Evolutionary conservation across 805 yeast genomes (phyloP).

Genomic region (Candida wancherniae): DNA sequence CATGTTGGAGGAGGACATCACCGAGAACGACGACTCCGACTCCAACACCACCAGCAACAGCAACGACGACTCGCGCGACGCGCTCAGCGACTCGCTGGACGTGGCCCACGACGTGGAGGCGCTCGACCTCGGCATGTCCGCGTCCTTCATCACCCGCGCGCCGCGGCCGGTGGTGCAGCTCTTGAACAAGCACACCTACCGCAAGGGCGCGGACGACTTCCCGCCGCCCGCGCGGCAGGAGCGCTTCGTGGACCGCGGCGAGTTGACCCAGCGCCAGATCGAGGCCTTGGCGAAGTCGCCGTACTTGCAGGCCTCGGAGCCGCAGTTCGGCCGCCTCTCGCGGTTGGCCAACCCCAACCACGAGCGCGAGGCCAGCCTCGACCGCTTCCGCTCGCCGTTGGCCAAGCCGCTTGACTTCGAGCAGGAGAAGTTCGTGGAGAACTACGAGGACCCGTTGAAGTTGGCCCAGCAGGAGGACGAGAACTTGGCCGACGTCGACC

Average conservation of each 20-base stretch:
- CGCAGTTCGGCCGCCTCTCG: constrained; percentile 45
- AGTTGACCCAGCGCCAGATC: constrained; percentile 47
- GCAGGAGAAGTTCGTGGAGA: constrained; percentile 12
- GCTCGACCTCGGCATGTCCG: constrained; percentile 36
- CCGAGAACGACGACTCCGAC: constrained; percentile 10
- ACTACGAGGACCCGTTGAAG: constrained; percentile 31
- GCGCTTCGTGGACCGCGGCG: constrained; percentile 21
- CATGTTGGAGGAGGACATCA: constrained; percentile 15
- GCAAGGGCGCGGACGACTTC: constrained; percentile 30
- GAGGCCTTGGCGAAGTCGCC: constrained; percentile 53
- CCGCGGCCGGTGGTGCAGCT: constrained; percentile 35
- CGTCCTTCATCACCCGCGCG: constrained; percentile 36
- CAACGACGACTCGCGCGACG: constrained; percentile 4
- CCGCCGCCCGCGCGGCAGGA: constrained; percentile 27
- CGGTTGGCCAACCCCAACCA: constrained; percentile 33
- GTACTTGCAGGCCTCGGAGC: constrained; percentile 54
- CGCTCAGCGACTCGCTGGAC: constrained; percentile 2
- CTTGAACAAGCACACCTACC: constrained; percentile 19
- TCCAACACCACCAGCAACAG: constrained; percentile 8
- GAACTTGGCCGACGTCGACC: constrained; percentile 46
- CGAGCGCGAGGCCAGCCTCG: constrained; percentile 11
- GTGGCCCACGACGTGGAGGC: constrained; percentile 26
- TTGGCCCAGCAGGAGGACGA: constrained; percentile 40
- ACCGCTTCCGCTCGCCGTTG: constrained; percentile 21
- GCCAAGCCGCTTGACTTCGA: constrained; percentile 18